phyloP scores from a whole-genome alignment of 2,329 filamentous ascomycete species.

The Kalaharituber pfeilii region DNA sequence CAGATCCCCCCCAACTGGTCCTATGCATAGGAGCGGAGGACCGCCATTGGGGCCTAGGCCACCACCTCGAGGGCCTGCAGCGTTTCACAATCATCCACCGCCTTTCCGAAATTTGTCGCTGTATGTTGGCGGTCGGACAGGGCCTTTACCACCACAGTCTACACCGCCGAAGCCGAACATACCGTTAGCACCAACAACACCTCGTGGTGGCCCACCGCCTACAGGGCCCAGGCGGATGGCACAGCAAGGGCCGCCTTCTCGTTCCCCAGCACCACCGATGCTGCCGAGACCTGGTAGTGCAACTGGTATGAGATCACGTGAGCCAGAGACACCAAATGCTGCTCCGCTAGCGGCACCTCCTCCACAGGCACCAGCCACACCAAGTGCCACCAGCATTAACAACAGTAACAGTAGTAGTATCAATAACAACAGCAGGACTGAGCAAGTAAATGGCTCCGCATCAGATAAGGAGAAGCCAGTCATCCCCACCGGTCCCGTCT shows the following conservation, averaged over 20 bases:
- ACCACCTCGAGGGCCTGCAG: slow-evolving; percentile 11
- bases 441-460: background rate
- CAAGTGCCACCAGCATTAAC: slow-evolving; percentile 3
- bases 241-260: background rate
- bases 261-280: background rate
- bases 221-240: slow-evolving; percentile 1
- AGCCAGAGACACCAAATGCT: slow-evolving; percentile 3
- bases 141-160: slow-evolving; percentile 1
- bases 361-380: background rate
- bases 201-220: slow-evolving; percentile 14
- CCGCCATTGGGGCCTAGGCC: slow-evolving; percentile 10
- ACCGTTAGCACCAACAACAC: slow-evolving; percentile 14
- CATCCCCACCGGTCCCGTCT: background rate
- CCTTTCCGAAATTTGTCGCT: slow-evolving; percentile 10
- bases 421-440: background rate
- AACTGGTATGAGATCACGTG: slow-evolving; percentile 8
- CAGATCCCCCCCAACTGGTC: slow-evolving; percentile 11
- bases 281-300: background rate
- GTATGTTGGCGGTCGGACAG: slow-evolving; percentile 8
- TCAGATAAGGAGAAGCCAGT: background rate
- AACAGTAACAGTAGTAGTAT: too few species aligned
- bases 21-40: slow-evolving; percentile 9
- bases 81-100: slow-evolving; percentile 11
- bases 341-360: background rate
- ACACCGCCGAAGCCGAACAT: slow-evolving; percentile 8